phyloP scores from a whole-genome alignment of 441 rosid species.

The Macaranga tanarius region DNA sequence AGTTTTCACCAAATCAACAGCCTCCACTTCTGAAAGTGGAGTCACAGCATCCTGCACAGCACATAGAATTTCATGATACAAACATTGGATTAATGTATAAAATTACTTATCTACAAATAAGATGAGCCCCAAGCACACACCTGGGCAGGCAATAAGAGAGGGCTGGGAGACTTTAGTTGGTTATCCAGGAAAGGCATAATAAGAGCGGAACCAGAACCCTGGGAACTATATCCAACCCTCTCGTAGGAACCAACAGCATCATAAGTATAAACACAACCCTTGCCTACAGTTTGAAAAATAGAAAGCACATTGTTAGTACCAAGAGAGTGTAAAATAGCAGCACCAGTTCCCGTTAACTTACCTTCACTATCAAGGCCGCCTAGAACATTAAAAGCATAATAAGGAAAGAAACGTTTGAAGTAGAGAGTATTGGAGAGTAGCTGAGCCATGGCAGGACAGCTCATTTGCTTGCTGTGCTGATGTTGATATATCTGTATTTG shows the following conservation, averaged over 20 bases:
- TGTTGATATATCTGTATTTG: slow-evolving; percentile 80
- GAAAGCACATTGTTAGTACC: neutral
- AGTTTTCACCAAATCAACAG: slow-evolving; percentile 86
- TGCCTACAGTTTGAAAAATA: slow-evolving; percentile 45
- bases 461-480: slow-evolving; percentile 97
- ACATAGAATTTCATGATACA: slow-evolving; percentile 6
- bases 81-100: neutral
- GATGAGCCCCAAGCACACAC: slow-evolving; percentile 31
- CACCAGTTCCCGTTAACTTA: slow-evolving; percentile 24
- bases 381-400: slow-evolving; percentile 86
- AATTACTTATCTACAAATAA: neutral
- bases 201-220: slow-evolving; percentile 87
- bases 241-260: slow-evolving; percentile 98
- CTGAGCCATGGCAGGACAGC: slow-evolving; percentile 95
- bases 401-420: slow-evolving; percentile 94
- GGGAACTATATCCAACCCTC: slow-evolving; percentile 94
- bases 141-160: slow-evolving; percentile 83
- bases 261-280: slow-evolving; percentile 93
- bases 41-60: slow-evolving; percentile 80
- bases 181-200: slow-evolving; percentile 96
- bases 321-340: slow-evolving; percentile 9
- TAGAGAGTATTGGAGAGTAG: slow-evolving; percentile 93
- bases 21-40: slow-evolving; percentile 83
- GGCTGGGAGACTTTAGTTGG: slow-evolving; percentile 94
- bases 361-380: slow-evolving; percentile 95